A percentile compares a stretch with the other conserved stretches of the same genome.
Conservation (phyloP, 371 early-diverging fungal species). For the Capillidium rhysosporum region DNA sequence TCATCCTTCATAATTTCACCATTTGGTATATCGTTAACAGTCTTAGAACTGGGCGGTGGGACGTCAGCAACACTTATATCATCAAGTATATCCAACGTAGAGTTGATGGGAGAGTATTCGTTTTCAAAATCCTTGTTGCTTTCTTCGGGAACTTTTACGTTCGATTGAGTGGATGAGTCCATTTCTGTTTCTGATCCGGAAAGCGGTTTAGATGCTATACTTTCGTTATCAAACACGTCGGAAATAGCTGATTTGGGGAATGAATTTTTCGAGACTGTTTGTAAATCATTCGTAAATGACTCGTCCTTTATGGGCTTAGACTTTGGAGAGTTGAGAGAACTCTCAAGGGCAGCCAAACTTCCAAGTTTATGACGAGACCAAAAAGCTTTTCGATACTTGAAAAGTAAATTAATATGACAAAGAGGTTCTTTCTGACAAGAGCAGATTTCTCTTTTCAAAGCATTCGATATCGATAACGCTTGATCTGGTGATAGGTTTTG, state of each 20-base stretch:
- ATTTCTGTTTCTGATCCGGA: constrained; percentile 3
- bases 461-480: not conserved
- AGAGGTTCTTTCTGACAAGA: not conserved
- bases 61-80: not conserved
- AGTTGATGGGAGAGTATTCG: not conserved
- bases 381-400: not conserved
- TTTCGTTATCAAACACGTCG: not conserved
- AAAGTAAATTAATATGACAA: not conserved
- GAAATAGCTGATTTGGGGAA: not conserved
- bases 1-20: not conserved
- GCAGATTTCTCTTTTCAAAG: not conserved
- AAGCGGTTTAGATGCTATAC: not conserved
- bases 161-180: not conserved
- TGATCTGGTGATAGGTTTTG: not conserved
- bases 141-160: not conserved
- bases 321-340: not conserved
- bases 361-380: not conserved
- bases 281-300: not conserved
- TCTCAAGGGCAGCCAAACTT: not conserved
- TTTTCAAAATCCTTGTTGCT: not conserved
- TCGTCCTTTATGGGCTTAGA: not conserved
- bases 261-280: not conserved
- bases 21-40: not conserved
- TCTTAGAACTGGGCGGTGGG: not conserved
- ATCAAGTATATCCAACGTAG: not conserved